Evolutionary conservation across 192 early-diverging fungal species (phyloP), one percentile per base, ranked within the genome.

Genomic region (Backusella parvicylindrica): DNA sequence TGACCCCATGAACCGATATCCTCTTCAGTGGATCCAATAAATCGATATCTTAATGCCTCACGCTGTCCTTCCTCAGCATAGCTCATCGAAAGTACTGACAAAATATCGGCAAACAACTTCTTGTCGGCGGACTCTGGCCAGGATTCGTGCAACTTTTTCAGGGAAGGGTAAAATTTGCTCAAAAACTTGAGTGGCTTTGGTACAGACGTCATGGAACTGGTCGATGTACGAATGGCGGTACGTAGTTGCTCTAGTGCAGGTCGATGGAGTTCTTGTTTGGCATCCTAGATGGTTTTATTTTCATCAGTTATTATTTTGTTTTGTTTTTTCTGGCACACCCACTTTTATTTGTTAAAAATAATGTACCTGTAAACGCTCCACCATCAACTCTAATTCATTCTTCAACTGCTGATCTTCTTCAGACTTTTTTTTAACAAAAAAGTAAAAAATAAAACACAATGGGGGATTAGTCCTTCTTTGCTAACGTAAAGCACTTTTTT

Each of bases 171-270:
- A 70, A 96, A 94, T 40, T 91, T 91, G 70, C 97, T 89, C 68
- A 99, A 82, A 75, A 94, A 99, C 84, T 99, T 99, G 78, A 99
- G 89, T 30, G 97, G 97, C 81, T 99, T 99, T 64, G 98, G 97
- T 5, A 98, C 98, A n/a, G 96, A 95, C 7, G 98, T 98, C 98
- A 99, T 99, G 50, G 98, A 99, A 70, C 92, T 94, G 3, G 97
- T 96, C 8, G 95, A 93, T 9, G 97, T 96, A 66, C 96, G 93
- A 82, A 99, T 98, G 26, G 93, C 74, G 12, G 92, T 95, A 72
- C 92, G 91, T 28, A 99, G 88, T 66, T 90, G 89, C 72, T 98
- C 96, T 35, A 99, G 88, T 9, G 97, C 89, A 23, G 95, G 88
- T 70, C 89, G 89, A 82, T 98, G 90, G 37, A 99, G 91, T 43